phyloP scores from a whole-genome alignment of 129 eudicot genomes.

The Flaveria brownii region DNA sequence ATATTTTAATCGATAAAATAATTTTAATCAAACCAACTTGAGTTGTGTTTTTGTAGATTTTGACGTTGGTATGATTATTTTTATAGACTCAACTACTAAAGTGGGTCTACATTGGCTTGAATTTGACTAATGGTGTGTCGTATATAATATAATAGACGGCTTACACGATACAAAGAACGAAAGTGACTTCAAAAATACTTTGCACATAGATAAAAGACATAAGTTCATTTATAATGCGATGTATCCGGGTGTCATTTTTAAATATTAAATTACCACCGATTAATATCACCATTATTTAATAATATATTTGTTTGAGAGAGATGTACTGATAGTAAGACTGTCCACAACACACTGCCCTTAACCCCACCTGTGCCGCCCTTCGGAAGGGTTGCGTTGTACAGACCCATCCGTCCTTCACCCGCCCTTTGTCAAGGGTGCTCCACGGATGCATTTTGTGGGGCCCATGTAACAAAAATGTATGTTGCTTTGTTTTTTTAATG shows the following conservation, averaged over 20 bases:
- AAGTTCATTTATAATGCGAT: not conserved
- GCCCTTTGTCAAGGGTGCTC: no score
- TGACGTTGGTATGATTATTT: not conserved
- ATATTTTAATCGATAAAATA: not conserved
- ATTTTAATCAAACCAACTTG: not conserved
- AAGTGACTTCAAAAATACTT: conserved; percentile 11
- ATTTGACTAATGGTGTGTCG: not conserved
- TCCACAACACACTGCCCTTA: no score
- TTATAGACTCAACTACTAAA: not conserved
- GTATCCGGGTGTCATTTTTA: not conserved
- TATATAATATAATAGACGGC: not conserved
- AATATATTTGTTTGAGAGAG: not conserved
- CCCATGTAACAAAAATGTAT: no score
- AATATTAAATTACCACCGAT: not conserved
- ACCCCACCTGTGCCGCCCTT: no score
- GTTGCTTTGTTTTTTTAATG: no score
- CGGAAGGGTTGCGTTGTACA: no score
- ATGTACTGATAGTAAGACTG: no score
- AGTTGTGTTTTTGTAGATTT: not conserved
- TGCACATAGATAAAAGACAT: conserved; percentile 8
- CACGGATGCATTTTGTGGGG: no score
- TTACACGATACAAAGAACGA: conserved; percentile 6
- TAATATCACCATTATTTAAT: not conserved
- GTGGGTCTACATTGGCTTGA: not conserved
- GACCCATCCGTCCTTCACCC: no score